Conservation (phyloP, 139 green algal species). For the Micractinium conductrix region DNA sequence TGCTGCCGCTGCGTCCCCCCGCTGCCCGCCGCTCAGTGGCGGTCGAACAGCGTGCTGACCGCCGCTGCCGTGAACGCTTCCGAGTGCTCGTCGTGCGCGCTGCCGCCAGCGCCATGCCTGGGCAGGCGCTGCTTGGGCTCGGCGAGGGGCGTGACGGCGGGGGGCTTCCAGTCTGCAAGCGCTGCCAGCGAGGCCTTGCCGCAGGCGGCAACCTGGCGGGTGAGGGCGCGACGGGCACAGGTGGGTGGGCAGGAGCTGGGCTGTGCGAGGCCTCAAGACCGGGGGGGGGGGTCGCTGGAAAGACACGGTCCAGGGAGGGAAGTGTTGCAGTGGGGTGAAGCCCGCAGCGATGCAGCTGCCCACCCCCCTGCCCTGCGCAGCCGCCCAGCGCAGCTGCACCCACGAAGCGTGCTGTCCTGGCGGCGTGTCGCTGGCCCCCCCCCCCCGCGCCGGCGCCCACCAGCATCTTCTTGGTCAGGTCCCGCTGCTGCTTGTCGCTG, state of each 20-base stretch:
- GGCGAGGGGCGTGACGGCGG: constrained; percentile 42
- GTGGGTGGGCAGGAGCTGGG: neutral
- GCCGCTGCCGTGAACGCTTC: constrained; percentile 25
- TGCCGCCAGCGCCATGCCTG: neutral
- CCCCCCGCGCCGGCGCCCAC: neutral
- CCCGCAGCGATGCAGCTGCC: too few species aligned
- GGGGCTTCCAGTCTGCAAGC: constrained; percentile 58
- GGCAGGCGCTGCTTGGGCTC: constrained; percentile 40
- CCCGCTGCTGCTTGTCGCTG: constrained; percentile 78
- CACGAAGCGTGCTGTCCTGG: too few species aligned
- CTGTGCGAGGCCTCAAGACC: too few species aligned
- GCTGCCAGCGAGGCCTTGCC: constrained; percentile 44
- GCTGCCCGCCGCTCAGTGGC: neutral
- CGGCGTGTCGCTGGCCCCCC: too few species aligned
- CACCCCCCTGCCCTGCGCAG: too few species aligned
- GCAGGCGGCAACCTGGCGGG: constrained; percentile 45
- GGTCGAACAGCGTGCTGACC: constrained; percentile 30
- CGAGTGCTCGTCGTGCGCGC: constrained; percentile 4
- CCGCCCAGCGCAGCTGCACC: too few species aligned
- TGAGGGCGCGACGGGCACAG: neutral
- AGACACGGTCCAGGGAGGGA: too few species aligned
- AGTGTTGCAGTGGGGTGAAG: too few species aligned
- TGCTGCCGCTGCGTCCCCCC: too few species aligned
- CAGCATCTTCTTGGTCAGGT: constrained; percentile 72
- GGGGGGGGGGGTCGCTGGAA: too few species aligned